These are phyloP conservation scores for Moesziomyces sp. DNA, from an alignment of 1,284 basidiomycete species.

Conservation along the genomic window DNA sequence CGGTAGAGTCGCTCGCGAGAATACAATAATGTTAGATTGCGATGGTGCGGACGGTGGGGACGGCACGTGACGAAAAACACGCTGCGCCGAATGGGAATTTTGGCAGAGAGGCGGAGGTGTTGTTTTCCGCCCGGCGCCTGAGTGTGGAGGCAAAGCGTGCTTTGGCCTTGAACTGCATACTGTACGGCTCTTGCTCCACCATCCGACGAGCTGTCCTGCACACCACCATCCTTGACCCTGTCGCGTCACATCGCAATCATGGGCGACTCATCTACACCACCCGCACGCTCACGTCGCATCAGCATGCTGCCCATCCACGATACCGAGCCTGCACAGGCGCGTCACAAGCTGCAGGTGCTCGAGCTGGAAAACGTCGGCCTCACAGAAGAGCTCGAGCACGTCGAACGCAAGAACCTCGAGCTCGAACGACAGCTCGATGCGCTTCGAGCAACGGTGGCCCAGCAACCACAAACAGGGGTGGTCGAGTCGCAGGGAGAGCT, in stretches of 20 bases:
- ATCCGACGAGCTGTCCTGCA: no score
- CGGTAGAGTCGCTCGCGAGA: no score
- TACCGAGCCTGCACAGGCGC: conserved; percentile 10
- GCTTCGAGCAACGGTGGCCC: background rate
- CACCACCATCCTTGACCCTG: background rate
- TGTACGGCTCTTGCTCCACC: background rate
- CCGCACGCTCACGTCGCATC: conserved; percentile 15
- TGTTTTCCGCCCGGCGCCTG: background rate
- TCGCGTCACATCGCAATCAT: background rate
- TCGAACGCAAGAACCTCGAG: conserved; percentile 1
- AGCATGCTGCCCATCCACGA: conserved; percentile 13
- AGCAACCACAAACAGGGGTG: no score
- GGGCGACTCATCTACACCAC: conserved; percentile 12
- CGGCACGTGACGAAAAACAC: conserved; percentile 19
- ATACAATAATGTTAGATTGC: no score
- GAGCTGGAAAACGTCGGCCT: conserved; percentile 35
- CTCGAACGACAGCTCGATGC: background rate
- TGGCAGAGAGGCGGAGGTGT: background rate
- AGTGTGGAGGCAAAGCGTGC: background rate
- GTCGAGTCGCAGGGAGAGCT: no score
- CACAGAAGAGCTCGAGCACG: conserved; percentile 7
- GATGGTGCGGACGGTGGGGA: no score
- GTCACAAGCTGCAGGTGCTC: conserved; percentile 7
- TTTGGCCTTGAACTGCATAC: conserved; percentile 1
- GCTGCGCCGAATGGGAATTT: background rate